A percentile compares a stretch with the other conserved stretches of the same genome.
Evolutionary conservation across 2,329 filamentous ascomycete genomes (phyloP).

Genomic region (Microdochium bolleyi): DNA sequence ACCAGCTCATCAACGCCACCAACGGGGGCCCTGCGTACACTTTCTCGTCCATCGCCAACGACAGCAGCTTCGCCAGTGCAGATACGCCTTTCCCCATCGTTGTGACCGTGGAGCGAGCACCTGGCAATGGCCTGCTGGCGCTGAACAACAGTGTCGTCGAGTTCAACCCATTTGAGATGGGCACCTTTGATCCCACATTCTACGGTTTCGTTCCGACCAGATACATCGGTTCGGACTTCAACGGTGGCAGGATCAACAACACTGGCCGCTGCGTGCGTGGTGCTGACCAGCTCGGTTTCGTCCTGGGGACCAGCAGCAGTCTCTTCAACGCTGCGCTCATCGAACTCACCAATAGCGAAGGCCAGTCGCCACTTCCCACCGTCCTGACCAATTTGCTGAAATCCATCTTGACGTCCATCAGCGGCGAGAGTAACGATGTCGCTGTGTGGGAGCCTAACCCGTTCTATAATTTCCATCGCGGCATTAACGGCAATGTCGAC

Average conservation of each 20-base stretch:
- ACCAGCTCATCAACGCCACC: conserved; percentile 61
- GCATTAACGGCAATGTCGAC: conserved; percentile 48
- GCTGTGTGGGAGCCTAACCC: conserved; percentile 69
- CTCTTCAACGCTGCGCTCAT: conserved; percentile 72
- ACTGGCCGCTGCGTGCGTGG: conserved; percentile 61
- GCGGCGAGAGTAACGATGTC: conserved; percentile 59
- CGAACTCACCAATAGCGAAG: conserved; percentile 42
- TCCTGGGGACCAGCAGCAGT: conserved; percentile 80
- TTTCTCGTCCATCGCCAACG: conserved; percentile 62
- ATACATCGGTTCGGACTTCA: conserved; percentile 68
- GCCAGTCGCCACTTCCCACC: conserved; percentile 26
- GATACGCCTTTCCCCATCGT: conserved; percentile 66
- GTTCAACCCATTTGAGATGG: conserved; percentile 74
- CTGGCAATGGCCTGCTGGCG: conserved; percentile 52
- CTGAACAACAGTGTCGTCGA: conserved; percentile 71
- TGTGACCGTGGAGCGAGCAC: conserved; percentile 59
- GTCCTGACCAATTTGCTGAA: conserved; percentile 43
- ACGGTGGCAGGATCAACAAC: conserved; percentile 46
- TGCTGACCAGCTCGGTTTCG: conserved; percentile 73
- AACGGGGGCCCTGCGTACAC: conserved; percentile 63
- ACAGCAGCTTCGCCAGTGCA: conserved; percentile 53
- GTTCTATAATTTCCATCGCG: conserved; percentile 58
- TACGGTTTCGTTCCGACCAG: conserved; percentile 63
- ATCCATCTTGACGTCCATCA: conserved; percentile 45
- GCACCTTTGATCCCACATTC: conserved; percentile 65